Base-by-base conservation (phyloP, 1,284 basidiomycete genomes). In the Boletus mariae region DNA sequence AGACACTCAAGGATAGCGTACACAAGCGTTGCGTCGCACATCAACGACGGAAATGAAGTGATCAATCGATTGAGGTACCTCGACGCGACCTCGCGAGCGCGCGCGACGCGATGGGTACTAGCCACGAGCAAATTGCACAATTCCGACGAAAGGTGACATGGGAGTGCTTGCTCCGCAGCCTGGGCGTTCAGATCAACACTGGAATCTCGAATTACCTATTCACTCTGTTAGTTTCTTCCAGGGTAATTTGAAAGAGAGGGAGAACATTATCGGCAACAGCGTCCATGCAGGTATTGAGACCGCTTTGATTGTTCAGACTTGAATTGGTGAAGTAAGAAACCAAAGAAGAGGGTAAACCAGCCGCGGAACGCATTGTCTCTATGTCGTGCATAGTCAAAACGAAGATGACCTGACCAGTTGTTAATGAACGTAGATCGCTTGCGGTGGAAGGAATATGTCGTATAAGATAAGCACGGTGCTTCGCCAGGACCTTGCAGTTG, bases 11-110 rank as follows among this genome's bases (percentile, higher is more conserved):
- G 78, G 55, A 98, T 88, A 28, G 90, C 84, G 60, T 88, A 92
- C 6, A 99, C 91, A 34, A 98, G 80, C 12, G 87, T 80, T 11
- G 87, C 82, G 66, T 96, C 90, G 71, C 95, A 98, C 80, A 98
- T 88, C 55, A 99, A 75, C 8, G 93, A 94, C 0, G 97, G 95
- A 72, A 98, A 97, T 1, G 90, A 92, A n/a, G 85, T 87, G 59
- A 98, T 84, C 44, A 99, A 76, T 38, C 86, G 83, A 70, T 94
- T 85, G 26, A 97, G 78, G 65, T 92, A 97, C 68, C 82, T 85
- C 50, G 87, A 80, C 1, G 96, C 92, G 23, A 92, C 79, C 37
- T 90, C 85, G 40, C 96, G 82, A 50, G 91, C 90, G 66, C 89
- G 89, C 34, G 80, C 75, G 52, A 93, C 83, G 13, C 92, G 83